Conservation (phyloP, 75 land plant species). For the Chamaecyparis obtusa region DNA sequence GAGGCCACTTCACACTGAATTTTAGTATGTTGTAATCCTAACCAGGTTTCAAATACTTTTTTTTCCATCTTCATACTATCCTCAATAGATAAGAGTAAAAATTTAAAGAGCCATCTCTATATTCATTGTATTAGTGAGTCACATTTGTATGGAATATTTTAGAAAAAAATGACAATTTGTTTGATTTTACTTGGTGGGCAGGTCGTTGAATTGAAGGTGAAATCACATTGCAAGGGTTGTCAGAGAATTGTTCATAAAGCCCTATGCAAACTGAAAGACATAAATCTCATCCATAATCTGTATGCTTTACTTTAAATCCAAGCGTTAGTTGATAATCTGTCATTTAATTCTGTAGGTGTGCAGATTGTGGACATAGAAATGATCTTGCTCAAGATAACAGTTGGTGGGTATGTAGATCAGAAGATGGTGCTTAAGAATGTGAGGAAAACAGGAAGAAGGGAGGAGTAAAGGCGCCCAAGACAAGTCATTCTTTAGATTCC, state of each 20-base stretch:
- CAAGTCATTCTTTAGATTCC: constrained; percentile 27
- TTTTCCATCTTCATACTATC: background rate
- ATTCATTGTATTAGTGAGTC: too few relatives aligned
- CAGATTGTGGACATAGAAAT: constrained; percentile 62
- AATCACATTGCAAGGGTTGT: background rate
- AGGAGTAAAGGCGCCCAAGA: constrained; percentile 51
- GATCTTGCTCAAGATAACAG: constrained; percentile 54
- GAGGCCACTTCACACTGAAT: background rate
- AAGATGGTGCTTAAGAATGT: constrained; percentile 58
- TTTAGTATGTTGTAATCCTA: background rate
- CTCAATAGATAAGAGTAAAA: background rate
- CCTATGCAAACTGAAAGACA: background rate
- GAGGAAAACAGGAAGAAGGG: constrained; percentile 51
- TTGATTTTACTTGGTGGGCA: background rate
- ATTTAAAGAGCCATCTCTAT: too few relatives aligned
- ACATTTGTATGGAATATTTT: too few relatives aligned
- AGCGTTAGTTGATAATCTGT: background rate
- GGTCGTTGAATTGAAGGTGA: background rate
- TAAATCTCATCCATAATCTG: background rate
- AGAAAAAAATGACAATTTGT: background rate
- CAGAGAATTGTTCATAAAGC: background rate
- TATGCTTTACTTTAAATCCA: background rate
- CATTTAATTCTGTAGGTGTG: constrained; percentile 31
- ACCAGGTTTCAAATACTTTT: background rate
- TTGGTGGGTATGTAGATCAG: constrained; percentile 54